Evolutionary conservation across 164 flowering plant species (phyloP), one percentile per base, ranked within the genome.

Genomic region (Tetrastigma voinierianum): DNA sequence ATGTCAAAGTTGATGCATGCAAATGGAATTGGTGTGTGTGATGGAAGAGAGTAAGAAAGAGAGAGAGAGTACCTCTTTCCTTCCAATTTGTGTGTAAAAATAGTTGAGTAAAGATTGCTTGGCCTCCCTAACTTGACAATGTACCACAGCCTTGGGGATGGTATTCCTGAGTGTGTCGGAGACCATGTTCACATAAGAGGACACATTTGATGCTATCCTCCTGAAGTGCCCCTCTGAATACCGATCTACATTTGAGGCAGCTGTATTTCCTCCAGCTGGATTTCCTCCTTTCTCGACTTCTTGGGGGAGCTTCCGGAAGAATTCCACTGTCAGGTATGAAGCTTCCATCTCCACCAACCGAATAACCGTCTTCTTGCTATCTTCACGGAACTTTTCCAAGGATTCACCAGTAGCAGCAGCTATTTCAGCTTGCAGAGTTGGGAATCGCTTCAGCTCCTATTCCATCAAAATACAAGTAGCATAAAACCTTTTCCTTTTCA

Each of bases 91-190:
- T 12, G 78, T 57, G 67, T 88, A 90, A 75, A 90, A 88, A 78
- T 78, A 64, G 64, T 81, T 84, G 10, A 87, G 77, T 62, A 87
- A 62, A 10, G 80, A 76, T 23, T 69, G 80, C 65, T 80, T 87
- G 46, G 92, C 90, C 66, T 88, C 89, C 70, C 71, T 71, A 21
- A 88, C 90, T 76, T 88, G 93, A 67, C 90, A 88, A 69, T 86
- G 69, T 44, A 88, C 93, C 59, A 82, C 85, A 17, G 93, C 90
- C 74, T 88, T 88, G 0, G 93, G 93, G 43, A 88, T 82, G 24
- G 93, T 78, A 70, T 67, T 83, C 72, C 61, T 77, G 9, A 86
- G 85, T 6, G 85, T 84, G 7, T 86, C 90, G 2, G 86, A 74
- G 12, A 86, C 87, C 92, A 87, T 82, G 23, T 63, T 59, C 23